Percentiles rank a stretch among this genome's conserved stretches.
Evolutionary conservation across 306 rosid genomes (phyloP).

Genomic region (Rosa multiflora): DNA sequence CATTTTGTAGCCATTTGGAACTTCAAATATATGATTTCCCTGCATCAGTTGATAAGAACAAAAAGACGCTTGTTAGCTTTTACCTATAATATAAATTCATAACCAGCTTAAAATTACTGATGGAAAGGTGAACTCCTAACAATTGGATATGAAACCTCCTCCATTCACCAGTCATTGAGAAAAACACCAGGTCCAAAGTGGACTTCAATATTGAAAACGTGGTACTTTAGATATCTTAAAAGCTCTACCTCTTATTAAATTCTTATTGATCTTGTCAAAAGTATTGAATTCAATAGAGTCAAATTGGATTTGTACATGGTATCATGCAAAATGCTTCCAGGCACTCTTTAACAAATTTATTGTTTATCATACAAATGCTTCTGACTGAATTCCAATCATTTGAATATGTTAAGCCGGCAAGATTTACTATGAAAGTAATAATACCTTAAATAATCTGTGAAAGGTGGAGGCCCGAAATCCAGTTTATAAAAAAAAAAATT

Average conservation of each 20-base stretch:
- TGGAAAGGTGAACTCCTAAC: not conserved
- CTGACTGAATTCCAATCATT: not conserved
- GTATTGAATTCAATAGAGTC: not conserved
- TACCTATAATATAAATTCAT: not conserved
- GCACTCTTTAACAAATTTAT: not conserved
- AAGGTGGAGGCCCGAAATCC: not conserved
- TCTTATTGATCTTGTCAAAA: not conserved
- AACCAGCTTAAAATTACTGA: conserved; percentile 11
- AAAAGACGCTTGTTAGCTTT: conserved; percentile 20
- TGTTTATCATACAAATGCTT: not conserved
- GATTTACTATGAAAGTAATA: not conserved
- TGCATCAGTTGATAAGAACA: conserved; percentile 36
- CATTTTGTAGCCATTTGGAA: conserved; percentile 80
- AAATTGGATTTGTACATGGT: not conserved
- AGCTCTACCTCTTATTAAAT: not conserved
- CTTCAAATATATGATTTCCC: conserved; percentile 87
- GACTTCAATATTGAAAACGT: not conserved
- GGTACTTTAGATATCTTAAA: not conserved
- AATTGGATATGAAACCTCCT: not conserved
- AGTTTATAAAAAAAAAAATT: not conserved
- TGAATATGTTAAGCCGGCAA: not conserved
- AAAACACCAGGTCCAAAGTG: not conserved
- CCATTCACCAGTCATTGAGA: not conserved
- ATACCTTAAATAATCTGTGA: not conserved
- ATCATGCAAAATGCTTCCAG: not conserved